Percentiles rank a stretch among this genome's conserved stretches.
Evolutionary conservation across 495 filamentous ascomycete species (phyloP).

Genomic region (Hypomontagnella submonticulosa): DNA sequence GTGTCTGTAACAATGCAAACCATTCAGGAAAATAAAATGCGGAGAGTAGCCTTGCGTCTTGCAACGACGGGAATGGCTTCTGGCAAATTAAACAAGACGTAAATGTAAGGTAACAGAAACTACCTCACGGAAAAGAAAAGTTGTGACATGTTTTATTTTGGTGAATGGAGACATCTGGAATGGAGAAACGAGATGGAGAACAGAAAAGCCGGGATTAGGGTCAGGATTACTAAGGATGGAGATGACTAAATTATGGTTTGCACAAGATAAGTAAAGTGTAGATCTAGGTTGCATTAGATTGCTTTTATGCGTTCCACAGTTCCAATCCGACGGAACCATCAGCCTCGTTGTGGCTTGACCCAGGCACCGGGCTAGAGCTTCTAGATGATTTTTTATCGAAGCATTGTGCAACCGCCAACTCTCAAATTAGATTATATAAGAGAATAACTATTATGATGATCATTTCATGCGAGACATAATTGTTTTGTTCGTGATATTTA

Average conservation of each 20-base stretch:
- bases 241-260: conserved; percentile 25
- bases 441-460: no score
- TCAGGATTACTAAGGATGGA: conserved; percentile 9
- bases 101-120: conserved; percentile 8
- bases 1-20: conserved; percentile 21
- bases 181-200: no score
- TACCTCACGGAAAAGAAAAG: not conserved
- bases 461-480: no score
- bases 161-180: no score
- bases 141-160: not conserved
- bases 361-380: conserved; percentile 28
- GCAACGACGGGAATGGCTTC: not conserved
- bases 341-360: conserved; percentile 35
- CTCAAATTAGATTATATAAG: no score
- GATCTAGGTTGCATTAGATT: conserved; percentile 38
- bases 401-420: conserved; percentile 17
- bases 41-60: not conserved
- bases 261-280: conserved; percentile 23
- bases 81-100: conserved; percentile 9
- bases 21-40: not conserved
- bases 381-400: conserved; percentile 43
- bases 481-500: not conserved
- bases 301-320: conserved; percentile 39
- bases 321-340: conserved; percentile 24
- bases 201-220: not conserved